A percentile compares a stretch with the other conserved stretches of the same genome.
These are phyloP conservation scores for Rhizoclosmatium globosum DNA, from an alignment of 192 early-diverging fungal species.

Conservation along the genomic window DNA sequence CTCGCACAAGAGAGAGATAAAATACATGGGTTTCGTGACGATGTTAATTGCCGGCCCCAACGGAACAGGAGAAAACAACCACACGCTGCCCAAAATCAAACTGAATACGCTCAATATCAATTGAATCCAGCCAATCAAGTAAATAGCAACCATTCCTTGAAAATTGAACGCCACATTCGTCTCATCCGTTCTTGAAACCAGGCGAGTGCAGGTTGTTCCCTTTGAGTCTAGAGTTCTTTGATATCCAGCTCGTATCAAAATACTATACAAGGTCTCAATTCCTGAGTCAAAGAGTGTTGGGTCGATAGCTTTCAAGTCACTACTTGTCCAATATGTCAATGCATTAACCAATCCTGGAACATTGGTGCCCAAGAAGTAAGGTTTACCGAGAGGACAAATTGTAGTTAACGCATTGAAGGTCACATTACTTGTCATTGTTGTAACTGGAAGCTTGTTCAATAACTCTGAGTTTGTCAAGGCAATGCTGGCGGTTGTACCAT, in stretches of 20 bases:
- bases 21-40: slow-evolving; percentile 28
- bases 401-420: not conserved
- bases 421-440: not conserved
- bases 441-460: not conserved
- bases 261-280: slow-evolving; percentile 16
- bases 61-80: slow-evolving; percentile 22
- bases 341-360: slow-evolving; percentile 22
- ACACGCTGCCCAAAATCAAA: slow-evolving; percentile 3
- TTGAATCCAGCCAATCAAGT: slow-evolving; percentile 16
- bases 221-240: slow-evolving; percentile 20
- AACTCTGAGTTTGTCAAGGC: slow-evolving; percentile 12
- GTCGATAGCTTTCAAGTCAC: slow-evolving; percentile 19
- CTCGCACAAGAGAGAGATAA: slow-evolving; percentile 30
- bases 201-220: not conserved
- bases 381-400: not conserved
- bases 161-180: not conserved
- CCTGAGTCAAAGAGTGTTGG: slow-evolving; percentile 12
- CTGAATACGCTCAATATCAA: not conserved
- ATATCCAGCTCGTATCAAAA: slow-evolving; percentile 15
- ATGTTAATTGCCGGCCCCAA: slow-evolving; percentile 13
- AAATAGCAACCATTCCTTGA: not conserved
- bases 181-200: not conserved
- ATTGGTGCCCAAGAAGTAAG: not conserved
- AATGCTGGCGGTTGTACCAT: slow-evolving; percentile 36
- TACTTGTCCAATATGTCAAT: slow-evolving; percentile 19